Percentiles rank a stretch among this genome's conserved stretches.
Conservation (phyloP, 2,329 filamentous ascomycete genomes). For the Nemania sp. region DNA sequence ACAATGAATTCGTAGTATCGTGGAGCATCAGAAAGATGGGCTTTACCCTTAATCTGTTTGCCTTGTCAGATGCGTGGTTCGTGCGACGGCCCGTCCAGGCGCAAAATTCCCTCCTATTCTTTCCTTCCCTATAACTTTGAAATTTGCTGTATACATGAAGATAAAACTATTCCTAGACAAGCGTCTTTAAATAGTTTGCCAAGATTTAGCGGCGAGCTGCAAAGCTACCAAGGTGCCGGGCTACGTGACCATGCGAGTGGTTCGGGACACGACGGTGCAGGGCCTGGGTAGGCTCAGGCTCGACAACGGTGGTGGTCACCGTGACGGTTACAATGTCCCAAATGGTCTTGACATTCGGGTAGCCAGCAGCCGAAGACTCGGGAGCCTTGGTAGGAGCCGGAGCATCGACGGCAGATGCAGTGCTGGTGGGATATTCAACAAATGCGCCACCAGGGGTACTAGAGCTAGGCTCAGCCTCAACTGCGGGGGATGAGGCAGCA, state of each 20-base stretch:
- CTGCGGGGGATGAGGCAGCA: conserved; percentile 30
- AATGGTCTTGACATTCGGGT: conserved; percentile 54
- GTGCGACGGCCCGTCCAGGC: background rate
- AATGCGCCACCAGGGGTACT: conserved; percentile 54
- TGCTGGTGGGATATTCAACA: conserved; percentile 37
- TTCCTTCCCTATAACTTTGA: background rate
- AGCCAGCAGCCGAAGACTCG: conserved; percentile 37
- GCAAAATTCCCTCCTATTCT: background rate
- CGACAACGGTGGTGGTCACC: conserved; percentile 42
- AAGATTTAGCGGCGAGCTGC: conserved; percentile 39
- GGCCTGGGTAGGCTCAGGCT: conserved; percentile 39
- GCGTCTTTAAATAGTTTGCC: background rate
- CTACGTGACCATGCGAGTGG: conserved; percentile 43
- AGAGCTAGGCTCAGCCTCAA: conserved; percentile 33
- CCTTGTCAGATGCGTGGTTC: background rate
- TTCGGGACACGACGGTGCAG: conserved; percentile 41
- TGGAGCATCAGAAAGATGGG: background rate
- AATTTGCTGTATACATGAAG: conserved; percentile 12
- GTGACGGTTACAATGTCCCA: conserved; percentile 62
- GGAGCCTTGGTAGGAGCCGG: conserved; percentile 43
- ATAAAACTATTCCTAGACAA: background rate
- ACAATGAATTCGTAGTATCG: conserved; percentile 22
- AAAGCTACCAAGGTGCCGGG: conserved; percentile 42
- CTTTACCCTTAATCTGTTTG: background rate
- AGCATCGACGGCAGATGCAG: conserved; percentile 37